Evolutionary conservation across 2,329 filamentous ascomycete genomes (phyloP), one percentile per base, ranked within the genome.

Genomic region (Paracoccidioides lutzii): DNA sequence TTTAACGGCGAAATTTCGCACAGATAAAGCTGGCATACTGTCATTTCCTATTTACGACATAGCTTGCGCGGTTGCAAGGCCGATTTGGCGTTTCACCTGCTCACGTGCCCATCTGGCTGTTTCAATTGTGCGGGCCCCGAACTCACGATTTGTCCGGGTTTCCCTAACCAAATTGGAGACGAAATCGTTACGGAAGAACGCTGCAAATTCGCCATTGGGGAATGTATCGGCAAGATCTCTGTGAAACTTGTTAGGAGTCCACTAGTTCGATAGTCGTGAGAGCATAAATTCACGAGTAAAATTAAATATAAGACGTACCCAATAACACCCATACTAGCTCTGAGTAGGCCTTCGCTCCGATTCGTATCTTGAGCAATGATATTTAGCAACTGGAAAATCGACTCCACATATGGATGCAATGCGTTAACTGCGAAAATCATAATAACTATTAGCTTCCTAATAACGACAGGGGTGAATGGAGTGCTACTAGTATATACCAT

Each of bases 101-200:
- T 97, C 93, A 59, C 91, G 86, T 60, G 93, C 90, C 93, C 93
- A 98, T 65, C 91, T 87, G 68, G 93, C 93, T 49, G 93, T 97
- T 62, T 96, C 89, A 62, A 93, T 85, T 3, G 93, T 98, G 60
- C 90, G 87, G 33, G 81, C 67, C 63, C 84, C 80, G 76, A 88
- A 96, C 49, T 97, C 90, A 63, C 88, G 85, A 77, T 93, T 96
- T 57, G 82, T 81, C 66, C 90, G 87, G 49, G 89, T 91, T 71
- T 97, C 90, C 74, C 91, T 90, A 67, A 96, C 90, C 78, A 98
- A 85, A 33, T 78, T 75, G 32, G 85, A 90, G 57, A 98, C 76
- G 89, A 91, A 97, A 22, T 96, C 90, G 65, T 88, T 81, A 62
- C 90, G 88, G 83, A 95, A 96, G 64, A 82, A 86, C 30, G 87